Evolutionary conservation across 331 rosid species (phyloP).

Genomic region (Cucumis variabilis): DNA sequence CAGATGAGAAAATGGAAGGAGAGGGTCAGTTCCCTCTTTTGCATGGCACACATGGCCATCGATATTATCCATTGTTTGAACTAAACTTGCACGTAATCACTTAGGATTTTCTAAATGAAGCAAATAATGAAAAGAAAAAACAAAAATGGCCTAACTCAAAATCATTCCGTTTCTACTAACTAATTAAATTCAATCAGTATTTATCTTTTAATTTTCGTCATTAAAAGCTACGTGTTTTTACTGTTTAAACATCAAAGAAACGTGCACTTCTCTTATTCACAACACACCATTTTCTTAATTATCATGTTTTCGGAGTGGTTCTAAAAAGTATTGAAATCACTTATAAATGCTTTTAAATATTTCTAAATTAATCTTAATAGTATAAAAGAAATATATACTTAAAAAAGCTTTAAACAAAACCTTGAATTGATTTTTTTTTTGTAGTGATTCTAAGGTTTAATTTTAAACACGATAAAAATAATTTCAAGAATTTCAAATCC

Average conservation of each 20-base stretch:
- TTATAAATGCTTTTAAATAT: too few species aligned
- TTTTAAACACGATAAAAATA: too few species aligned
- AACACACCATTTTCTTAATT: neutral
- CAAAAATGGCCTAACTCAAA: slow-evolving; percentile 8
- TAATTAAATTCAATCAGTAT: neutral
- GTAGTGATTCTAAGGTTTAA: too few species aligned
- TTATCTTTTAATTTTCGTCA: neutral
- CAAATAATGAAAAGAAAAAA: neutral
- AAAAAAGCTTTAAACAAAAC: too few species aligned
- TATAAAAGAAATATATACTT: too few species aligned
- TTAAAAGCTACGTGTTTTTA: neutral
- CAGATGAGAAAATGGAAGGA: neutral
- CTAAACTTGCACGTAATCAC: neutral
- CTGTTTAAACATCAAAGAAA: neutral
- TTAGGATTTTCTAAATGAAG: neutral
- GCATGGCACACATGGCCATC: neutral
- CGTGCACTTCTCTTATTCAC: slow-evolving; percentile 7
- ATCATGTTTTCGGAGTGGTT: too few species aligned
- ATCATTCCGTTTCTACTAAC: neutral
- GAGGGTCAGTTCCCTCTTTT: neutral
- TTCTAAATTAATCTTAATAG: too few species aligned
- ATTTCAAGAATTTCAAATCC: too few species aligned
- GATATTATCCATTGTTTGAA: neutral
- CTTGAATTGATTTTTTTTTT: too few species aligned
- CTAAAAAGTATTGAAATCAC: too few species aligned